Conservation (phyloP, 805 yeast species). For the Phaffomyces thermotolerans region DNA sequence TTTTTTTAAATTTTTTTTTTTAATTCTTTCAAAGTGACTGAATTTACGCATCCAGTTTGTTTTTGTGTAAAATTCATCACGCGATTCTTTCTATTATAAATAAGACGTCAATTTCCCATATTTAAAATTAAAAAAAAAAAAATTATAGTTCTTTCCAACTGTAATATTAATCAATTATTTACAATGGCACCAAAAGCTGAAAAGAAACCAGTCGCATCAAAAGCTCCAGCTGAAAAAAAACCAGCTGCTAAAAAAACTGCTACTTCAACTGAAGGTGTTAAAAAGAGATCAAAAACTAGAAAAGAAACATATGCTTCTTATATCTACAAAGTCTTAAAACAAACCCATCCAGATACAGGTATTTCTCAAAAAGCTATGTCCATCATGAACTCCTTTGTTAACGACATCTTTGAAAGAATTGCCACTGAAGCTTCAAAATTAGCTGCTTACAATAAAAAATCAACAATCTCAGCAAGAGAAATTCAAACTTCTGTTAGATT, state of each 20-base stretch:
- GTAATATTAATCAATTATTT: not conserved
- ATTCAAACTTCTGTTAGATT: constrained; percentile 98
- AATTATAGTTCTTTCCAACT: too few relatives aligned
- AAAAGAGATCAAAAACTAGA: constrained; percentile 94
- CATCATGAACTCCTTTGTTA: constrained; percentile 96
- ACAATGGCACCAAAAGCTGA: constrained; percentile 65
- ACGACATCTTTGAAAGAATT: constrained; percentile 97
- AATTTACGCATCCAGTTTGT: constrained; percentile 2
- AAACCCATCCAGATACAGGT: constrained; percentile 99
- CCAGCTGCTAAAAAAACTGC: constrained; percentile 84
- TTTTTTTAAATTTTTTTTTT: too few relatives aligned
- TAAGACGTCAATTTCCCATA: not conserved
- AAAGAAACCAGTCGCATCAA: constrained; percentile 69
- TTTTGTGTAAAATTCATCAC: constrained; percentile 2
- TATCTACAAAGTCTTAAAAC: constrained; percentile 97
- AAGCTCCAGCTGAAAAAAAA: constrained; percentile 97
- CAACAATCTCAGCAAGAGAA: constrained; percentile 97
- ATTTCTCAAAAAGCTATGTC: constrained; percentile 98
- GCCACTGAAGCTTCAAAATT: constrained; percentile 97
- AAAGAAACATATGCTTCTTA: constrained; percentile 98
- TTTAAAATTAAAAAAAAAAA: too few relatives aligned
- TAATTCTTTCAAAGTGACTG: too few relatives aligned
- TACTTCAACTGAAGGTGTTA: constrained; percentile 67
- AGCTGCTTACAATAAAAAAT: constrained; percentile 98
- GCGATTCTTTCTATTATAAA: constrained; percentile 1